Conservation (phyloP, 257 asterid genomes). For the Paulownia fortunei region DNA sequence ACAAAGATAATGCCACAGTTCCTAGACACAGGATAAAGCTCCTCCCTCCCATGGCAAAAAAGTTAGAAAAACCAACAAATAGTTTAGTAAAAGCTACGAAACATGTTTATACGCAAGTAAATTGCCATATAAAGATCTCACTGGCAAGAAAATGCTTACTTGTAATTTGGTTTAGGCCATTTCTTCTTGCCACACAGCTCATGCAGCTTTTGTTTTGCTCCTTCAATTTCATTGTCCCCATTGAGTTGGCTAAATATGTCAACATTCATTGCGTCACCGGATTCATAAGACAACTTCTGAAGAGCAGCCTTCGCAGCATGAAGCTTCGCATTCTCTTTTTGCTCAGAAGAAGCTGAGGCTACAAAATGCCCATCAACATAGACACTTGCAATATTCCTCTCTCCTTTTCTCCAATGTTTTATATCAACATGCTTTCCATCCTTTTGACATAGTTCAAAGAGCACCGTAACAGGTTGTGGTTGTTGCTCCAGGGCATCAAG, state of each 20-base stretch:
- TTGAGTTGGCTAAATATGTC: constrained; percentile 36
- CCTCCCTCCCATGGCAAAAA: not conserved
- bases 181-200: constrained; percentile 75
- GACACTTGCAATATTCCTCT: constrained; percentile 54
- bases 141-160: constrained; percentile 42
- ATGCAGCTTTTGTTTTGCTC: constrained; percentile 72
- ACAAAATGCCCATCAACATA: constrained; percentile 61
- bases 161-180: constrained; percentile 76
- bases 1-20: not conserved
- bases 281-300: constrained; percentile 35
- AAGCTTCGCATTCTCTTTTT: constrained; percentile 76
- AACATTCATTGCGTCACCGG: not conserved
- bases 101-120: not conserved
- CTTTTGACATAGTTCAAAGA: constrained; percentile 73
- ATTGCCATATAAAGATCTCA: not conserved
- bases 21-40: not conserved
- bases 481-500: constrained; percentile 58
- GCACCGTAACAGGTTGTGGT: constrained; percentile 86
- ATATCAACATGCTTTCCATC: constrained; percentile 63
- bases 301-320: constrained; percentile 83
- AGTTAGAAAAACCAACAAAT: not conserved
- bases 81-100: not conserved
- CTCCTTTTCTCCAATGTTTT: constrained; percentile 49
- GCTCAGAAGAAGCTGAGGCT: constrained; percentile 65
- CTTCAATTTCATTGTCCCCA: constrained; percentile 49